Conservation (phyloP, 805 yeast species). For the Candida ovalis region DNA sequence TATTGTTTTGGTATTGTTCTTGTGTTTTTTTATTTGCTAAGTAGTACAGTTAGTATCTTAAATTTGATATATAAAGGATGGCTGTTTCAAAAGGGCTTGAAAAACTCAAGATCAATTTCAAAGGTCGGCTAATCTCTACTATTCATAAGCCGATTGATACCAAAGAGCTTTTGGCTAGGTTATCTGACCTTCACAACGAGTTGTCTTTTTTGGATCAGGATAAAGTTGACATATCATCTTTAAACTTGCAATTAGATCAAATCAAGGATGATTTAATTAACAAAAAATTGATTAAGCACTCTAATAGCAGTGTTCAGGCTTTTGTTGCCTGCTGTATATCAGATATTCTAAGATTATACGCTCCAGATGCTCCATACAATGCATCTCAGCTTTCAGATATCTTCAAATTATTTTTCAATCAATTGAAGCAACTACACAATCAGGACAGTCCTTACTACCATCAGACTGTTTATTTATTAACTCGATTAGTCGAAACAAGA, state of each 20-base stretch:
- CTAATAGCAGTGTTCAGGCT: slow-evolving; percentile 67
- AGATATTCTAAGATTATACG: slow-evolving; percentile 72
- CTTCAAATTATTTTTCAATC: slow-evolving; percentile 62
- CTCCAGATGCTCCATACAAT: slow-evolving; percentile 88
- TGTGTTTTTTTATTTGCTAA: not conserved
- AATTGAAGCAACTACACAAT: slow-evolving; percentile 49
- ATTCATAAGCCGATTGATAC: slow-evolving; percentile 54
- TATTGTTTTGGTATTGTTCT: not conserved
- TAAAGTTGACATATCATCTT: slow-evolving; percentile 41
- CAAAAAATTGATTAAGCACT: slow-evolving; percentile 54
- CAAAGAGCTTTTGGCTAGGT: slow-evolving; percentile 55
- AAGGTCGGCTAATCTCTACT: slow-evolving; percentile 45
- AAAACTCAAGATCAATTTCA: slow-evolving; percentile 14
- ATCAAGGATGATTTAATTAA: slow-evolving; percentile 52
- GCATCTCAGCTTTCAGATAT: slow-evolving; percentile 57
- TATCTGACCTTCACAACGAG: slow-evolving; percentile 59
- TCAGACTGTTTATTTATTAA: slow-evolving; percentile 62
- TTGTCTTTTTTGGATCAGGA: slow-evolving; percentile 63
- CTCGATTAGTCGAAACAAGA: slow-evolving; percentile 69
- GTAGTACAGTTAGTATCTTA: not conserved
- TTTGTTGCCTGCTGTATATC: slow-evolving; percentile 68
- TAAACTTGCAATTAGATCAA: slow-evolving; percentile 28
- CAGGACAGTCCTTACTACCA: slow-evolving; percentile 56
- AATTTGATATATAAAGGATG: slow-evolving; percentile 5
- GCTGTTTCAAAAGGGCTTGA: slow-evolving; percentile 16